phyloP scores from a whole-genome alignment of 2,329 filamentous ascomycete species.

The Cladophialophora bantiana region DNA sequence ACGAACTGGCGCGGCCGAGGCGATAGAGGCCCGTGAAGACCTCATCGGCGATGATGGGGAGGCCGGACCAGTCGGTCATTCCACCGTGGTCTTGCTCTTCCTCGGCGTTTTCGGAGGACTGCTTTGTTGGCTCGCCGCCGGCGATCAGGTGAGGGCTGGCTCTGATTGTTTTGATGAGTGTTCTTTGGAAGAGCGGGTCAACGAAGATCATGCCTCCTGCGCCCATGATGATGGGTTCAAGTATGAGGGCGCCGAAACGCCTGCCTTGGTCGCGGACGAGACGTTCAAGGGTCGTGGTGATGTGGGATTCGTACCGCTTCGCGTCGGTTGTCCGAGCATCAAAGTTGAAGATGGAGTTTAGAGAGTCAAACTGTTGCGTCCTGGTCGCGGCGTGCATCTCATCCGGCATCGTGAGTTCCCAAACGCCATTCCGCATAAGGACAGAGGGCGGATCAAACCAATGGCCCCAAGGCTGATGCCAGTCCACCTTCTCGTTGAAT shows the following conservation, averaged over 20 bases:
- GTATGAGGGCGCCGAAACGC: slow-evolving; percentile 77
- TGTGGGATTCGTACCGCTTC: slow-evolving; percentile 66
- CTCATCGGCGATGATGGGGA: slow-evolving; percentile 83
- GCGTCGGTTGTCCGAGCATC: slow-evolving; percentile 57
- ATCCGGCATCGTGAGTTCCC: slow-evolving; percentile 52
- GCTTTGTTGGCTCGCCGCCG: background rate
- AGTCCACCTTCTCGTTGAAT: slow-evolving; percentile 84
- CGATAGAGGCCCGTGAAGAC: slow-evolving; percentile 88
- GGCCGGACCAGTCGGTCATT: slow-evolving; percentile 67
- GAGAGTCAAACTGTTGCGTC: slow-evolving; percentile 54
- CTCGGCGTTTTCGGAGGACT: background rate
- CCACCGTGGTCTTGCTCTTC: background rate
- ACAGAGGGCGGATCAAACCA: slow-evolving; percentile 84
- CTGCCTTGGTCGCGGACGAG: slow-evolving; percentile 63
- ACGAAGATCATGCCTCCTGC: slow-evolving; percentile 85
- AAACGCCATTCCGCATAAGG: slow-evolving; percentile 69
- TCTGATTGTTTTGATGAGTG: slow-evolving; percentile 72
- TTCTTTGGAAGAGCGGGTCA: slow-evolving; percentile 82
- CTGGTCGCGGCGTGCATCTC: slow-evolving; percentile 13
- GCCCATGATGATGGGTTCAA: slow-evolving; percentile 81
- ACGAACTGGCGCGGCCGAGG: slow-evolving; percentile 73
- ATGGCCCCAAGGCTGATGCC: slow-evolving; percentile 78
- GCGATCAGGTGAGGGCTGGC: slow-evolving; percentile 63
- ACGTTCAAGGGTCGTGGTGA: slow-evolving; percentile 60
- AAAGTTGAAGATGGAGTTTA: slow-evolving; percentile 69